Base-by-base conservation (phyloP, 2,329 filamentous ascomycete species). In the Hymenoscyphus fructigenus region DNA sequence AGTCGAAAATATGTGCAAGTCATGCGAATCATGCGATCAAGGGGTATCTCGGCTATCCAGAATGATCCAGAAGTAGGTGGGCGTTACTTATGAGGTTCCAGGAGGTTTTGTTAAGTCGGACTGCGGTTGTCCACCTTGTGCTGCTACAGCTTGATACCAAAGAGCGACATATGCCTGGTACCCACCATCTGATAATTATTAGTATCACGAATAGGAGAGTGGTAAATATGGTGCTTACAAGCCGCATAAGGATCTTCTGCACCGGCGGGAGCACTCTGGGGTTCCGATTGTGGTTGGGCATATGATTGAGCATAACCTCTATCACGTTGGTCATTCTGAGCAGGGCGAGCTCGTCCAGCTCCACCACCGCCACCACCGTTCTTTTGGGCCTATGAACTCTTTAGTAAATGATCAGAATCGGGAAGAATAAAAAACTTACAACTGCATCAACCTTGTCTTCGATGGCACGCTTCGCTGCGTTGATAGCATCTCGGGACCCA, bases 401-500 rank as follows among this genome's bases (percentile, higher is more conserved):
- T 67, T 23, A 34, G 41, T 17, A 38, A 59, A 56, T 59, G 28
- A 2, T 3, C 20, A 23, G n/a, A 34, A 14, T 36, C 9, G 26
- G 17, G 20, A 29, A 17, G 29, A 5, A 44, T 14, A 38, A 36
- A 38, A 2, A 26, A 85, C 89, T 79, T 85, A 93, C 89, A 76
- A 94, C 92, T 75, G 91, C 90, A 67, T 96, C 92, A 59, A 97
- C 92, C 79, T 97, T 97, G 71, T 96, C 93, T 76, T 92, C 91
- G 67, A 97, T 96, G 55, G 91, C 91, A 71, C 83, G 83, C 80
- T 96, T 96, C 41, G 93, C 93, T 69, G 87, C 86, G 61, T 87
- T 86, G 74, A 97, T 95, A 62, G 91, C 88, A 71, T 92, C 89
- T 56, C 86, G 85, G 44, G 85, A 86, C 68, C 93, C 93, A 68